These are phyloP conservation scores for Macadamia integrifolia DNA, from an alignment of 164 flowering plant species.

Conservation along the genomic window DNA sequence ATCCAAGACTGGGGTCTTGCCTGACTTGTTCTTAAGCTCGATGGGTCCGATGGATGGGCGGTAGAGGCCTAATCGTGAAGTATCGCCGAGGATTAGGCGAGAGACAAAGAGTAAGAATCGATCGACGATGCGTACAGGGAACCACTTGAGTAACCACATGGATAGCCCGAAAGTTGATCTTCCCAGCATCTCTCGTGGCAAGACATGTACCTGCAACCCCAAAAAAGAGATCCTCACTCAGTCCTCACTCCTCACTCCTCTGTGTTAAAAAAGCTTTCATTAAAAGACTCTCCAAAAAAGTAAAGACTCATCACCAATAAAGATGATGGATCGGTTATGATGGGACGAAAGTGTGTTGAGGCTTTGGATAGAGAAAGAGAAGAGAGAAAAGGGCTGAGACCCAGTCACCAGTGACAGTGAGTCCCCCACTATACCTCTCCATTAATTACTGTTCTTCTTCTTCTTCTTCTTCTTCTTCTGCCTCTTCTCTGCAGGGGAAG, in stretches of 20 bases:
- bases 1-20: conserved; percentile 91
- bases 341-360: neutral
- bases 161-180: conserved; percentile 85
- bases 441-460: too few species aligned
- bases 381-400: too few species aligned
- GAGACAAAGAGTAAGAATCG: conserved; percentile 52
- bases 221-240: neutral
- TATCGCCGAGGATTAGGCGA: conserved; percentile 58
- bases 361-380: too few species aligned
- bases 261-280: too few species aligned
- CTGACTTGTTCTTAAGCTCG: conserved; percentile 57
- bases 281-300: neutral
- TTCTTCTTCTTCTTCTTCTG: too few species aligned
- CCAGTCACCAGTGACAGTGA: too few species aligned
- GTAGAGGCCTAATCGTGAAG: conserved; percentile 47
- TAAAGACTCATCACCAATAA: neutral
- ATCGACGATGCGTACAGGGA: conserved; percentile 74
- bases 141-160: conserved; percentile 89
- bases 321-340: conserved; percentile 9
- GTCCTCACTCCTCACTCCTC: too few species aligned
- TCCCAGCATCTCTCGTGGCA: conserved; percentile 92
- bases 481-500: too few species aligned
- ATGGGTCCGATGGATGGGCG: conserved; percentile 79
- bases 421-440: too few species aligned
- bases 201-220: conserved; percentile 65